Percentiles rank a stretch among this genome's conserved stretches.
These are phyloP conservation scores for Fistulinella cinereoalba DNA, from an alignment of 1,284 basidiomycete genomes.

Conservation along the genomic window DNA sequence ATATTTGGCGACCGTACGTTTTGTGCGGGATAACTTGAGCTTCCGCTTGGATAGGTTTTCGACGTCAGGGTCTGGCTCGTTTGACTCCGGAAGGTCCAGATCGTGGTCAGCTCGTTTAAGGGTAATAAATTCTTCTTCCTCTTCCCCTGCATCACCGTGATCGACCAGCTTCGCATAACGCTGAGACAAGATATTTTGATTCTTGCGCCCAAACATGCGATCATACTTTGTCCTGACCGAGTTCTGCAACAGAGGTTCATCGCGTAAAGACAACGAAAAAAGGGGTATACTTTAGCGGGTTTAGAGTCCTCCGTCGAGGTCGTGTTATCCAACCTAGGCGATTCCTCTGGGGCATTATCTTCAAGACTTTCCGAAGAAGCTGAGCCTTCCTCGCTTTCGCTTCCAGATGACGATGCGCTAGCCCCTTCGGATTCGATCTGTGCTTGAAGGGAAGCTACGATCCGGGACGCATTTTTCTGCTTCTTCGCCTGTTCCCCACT, in stretches of 20 bases:
- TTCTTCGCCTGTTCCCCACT: constrained; percentile 70
- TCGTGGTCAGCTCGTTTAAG: constrained; percentile 90
- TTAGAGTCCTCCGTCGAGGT: constrained; percentile 11
- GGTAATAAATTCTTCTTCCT: constrained; percentile 88
- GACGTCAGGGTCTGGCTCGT: constrained; percentile 40
- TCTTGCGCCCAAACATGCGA: constrained; percentile 96
- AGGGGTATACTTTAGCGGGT: constrained; percentile 32
- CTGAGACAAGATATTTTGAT: constrained; percentile 89
- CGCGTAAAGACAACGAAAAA: constrained; percentile 1
- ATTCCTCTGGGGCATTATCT: constrained; percentile 5
- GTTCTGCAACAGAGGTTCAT: constrained; percentile 20
- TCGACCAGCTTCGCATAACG: constrained; percentile 91
- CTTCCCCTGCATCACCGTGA: constrained; percentile 51
- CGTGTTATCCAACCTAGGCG: background rate
- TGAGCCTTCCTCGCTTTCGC: constrained; percentile 34
- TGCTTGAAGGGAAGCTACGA: constrained; percentile 37
- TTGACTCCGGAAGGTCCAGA: constrained; percentile 56
- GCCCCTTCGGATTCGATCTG: constrained; percentile 36
- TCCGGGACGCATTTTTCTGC: constrained; percentile 69
- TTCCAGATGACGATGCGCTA: constrained; percentile 21
- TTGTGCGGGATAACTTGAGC: constrained; percentile 70
- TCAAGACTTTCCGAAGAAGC: constrained; percentile 26
- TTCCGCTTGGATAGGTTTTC: constrained; percentile 53
- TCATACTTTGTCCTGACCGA: constrained; percentile 92
- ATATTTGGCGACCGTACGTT: constrained; percentile 69